A percentile compares a stretch with the other conserved stretches of the same genome.
Evolutionary conservation across 306 rosid species (phyloP).

Genomic region (Dalbergia oliveri): DNA sequence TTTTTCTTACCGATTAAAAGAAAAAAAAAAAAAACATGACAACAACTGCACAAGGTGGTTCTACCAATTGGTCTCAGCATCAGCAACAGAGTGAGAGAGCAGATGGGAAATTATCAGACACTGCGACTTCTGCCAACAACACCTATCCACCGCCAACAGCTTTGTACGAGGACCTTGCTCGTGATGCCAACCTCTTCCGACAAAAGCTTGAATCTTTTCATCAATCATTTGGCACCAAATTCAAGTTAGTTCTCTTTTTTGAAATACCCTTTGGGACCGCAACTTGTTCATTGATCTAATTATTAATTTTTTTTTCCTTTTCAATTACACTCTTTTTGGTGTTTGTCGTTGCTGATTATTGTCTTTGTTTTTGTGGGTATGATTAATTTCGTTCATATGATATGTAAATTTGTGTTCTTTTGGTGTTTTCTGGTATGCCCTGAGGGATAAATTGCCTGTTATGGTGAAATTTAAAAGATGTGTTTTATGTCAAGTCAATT

Average conservation of each 20-base stretch:
- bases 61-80: conserved; percentile 41
- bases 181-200: conserved; percentile 66
- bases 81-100: conserved; percentile 9
- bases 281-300: not conserved
- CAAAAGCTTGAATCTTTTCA: conserved; percentile 75
- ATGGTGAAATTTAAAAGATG: conserved; percentile 11
- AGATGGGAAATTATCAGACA: conserved; percentile 46
- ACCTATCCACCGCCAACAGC: conserved; percentile 71
- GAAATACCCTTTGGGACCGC: not conserved
- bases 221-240: conserved; percentile 59
- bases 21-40: conserved; percentile 33
- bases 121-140: conserved; percentile 22
- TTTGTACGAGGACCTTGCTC: conserved; percentile 59
- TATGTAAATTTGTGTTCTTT: conserved; percentile 22
- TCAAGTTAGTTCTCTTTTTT: conserved; percentile 49
- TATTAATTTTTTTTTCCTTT: not conserved
- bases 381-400: not conserved
- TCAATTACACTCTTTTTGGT: not conserved
- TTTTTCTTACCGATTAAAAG: not conserved
- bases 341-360: not conserved
- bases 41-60: conserved; percentile 38
- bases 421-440: not conserved
- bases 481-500: not conserved
- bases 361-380: conserved; percentile 34
- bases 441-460: conserved; percentile 15